Base-by-base conservation (phyloP, 345 rosid species). In the Eucalyptus regnans region DNA sequence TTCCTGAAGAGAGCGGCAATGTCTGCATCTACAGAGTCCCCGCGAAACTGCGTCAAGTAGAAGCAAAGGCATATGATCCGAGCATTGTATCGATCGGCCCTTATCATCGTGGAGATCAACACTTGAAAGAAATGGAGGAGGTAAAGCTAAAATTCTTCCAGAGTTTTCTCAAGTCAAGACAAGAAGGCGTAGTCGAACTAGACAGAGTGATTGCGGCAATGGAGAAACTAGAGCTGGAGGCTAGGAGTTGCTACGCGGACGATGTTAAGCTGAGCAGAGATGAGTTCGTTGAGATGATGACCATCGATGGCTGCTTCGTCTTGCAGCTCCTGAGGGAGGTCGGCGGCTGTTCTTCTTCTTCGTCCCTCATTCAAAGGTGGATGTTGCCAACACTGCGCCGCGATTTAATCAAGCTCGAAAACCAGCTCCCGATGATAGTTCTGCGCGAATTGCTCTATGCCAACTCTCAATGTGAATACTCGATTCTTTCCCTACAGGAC, bases 351-450 rank as follows among this genome's bases (percentile, higher is more conserved):
- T 27, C 12, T 66, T 88, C 88, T 81, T 68, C 86, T 8, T 71
- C 44, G 3, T 64, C 88, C 49, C 50, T 48, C n/a, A 16, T 41
- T 37, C 83, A 20, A 76, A 89, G 90, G 51, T 91, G 93, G 93
- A 91, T 91, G 92, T 88, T 91, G 80, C 91, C 90, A 7, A 88
- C 89, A 18, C 88, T 91, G 64, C 93, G 87, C 20, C 88, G 86
- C 2, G 93, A 91, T 85, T 20, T 91, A 62, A 89, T 92, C 60
- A 92, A 87, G 91, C 92, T 92, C 13, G 91, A 92, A 71, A 92
- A 92, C 87, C 91, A 91, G 84, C 88, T 92, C 20, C 91, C 92
- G 5, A 80, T 91, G 18, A 41, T 76, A 54, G 91, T 92, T 44
- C 33, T 91, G 5, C 76, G 56, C 86, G n/a, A 71, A 86, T 50